These are phyloP conservation scores for Globisporangium viniferum DNA, from an alignment of 352 stramenopile species.

Conservation along the genomic window DNA sequence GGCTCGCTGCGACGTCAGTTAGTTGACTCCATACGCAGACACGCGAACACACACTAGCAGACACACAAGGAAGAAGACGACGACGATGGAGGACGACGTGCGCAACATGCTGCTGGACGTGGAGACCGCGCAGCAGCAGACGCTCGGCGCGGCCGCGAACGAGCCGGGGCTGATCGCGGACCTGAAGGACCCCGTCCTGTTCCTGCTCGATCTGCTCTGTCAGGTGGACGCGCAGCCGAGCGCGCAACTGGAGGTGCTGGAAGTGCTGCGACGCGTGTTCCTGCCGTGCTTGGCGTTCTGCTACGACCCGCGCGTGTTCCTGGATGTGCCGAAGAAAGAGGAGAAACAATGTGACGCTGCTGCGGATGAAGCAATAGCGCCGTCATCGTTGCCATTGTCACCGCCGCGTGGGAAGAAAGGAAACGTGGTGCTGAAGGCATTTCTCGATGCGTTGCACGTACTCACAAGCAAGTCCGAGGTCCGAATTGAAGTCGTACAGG, in stretches of 20 bases:
- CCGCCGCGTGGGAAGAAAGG: slow-evolving; percentile 19
- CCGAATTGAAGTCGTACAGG: slow-evolving; percentile 25
- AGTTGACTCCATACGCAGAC: neutral
- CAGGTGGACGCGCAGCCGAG: slow-evolving; percentile 23
- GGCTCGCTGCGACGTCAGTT: neutral
- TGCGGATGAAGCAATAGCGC: neutral
- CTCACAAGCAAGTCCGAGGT: slow-evolving; percentile 33
- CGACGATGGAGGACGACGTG: slow-evolving; percentile 19
- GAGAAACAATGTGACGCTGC: neutral
- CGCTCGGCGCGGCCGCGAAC: slow-evolving; percentile 24
- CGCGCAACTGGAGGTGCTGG: slow-evolving; percentile 30
- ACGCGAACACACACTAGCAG: neutral
- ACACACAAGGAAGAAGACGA: neutral
- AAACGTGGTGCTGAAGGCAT: slow-evolving; percentile 46
- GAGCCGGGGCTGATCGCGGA: slow-evolving; percentile 21
- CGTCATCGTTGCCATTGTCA: neutral
- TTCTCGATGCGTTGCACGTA: slow-evolving; percentile 39
- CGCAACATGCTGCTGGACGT: slow-evolving; percentile 34
- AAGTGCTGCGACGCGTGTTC: slow-evolving; percentile 43
- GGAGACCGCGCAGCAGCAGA: slow-evolving; percentile 35
- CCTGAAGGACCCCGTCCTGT: slow-evolving; percentile 43
- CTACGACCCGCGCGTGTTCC: slow-evolving; percentile 36
- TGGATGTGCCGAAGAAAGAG: slow-evolving; percentile 15
- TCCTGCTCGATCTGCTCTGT: slow-evolving; percentile 45
- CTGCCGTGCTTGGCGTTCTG: slow-evolving; percentile 30